A percentile compares a stretch with the other conserved stretches of the same genome.
These are phyloP conservation scores for Isoetes engelmannii DNA, from an alignment of 83 land plant genomes.

Conservation along the genomic window DNA sequence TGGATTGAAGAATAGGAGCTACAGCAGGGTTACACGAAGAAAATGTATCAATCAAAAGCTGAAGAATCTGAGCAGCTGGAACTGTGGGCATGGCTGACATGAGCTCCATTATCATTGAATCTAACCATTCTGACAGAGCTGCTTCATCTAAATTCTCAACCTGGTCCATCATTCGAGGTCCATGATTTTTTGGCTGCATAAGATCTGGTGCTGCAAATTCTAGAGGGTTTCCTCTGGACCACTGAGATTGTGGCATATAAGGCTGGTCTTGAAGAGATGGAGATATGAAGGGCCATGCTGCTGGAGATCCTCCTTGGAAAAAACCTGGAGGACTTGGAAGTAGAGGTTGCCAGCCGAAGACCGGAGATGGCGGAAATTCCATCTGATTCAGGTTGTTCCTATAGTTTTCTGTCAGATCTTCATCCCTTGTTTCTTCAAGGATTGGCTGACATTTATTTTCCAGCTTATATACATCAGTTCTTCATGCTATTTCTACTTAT, in stretches of 20 bases:
- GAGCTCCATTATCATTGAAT: neutral
- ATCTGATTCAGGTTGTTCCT: neutral
- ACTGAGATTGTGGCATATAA: neutral
- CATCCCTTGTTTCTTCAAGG: no score
- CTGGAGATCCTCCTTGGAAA: constrained; percentile 2
- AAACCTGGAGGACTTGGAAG: constrained; percentile 2
- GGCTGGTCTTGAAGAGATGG: neutral
- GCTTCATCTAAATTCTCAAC: neutral
- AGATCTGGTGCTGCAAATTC: neutral
- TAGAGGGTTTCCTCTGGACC: neutral
- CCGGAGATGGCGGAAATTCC: constrained; percentile 9
- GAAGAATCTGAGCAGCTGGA: constrained; percentile 1
- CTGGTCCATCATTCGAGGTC: neutral
- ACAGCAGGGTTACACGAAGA: constrained; percentile 3
- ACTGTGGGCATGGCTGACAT: neutral
- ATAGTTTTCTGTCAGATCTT: no score
- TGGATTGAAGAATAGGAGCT: constrained; percentile 2
- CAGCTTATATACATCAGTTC: no score
- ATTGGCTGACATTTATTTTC: no score
- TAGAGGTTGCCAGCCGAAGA: neutral
- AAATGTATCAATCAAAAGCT: neutral
- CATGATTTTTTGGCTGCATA: neutral
- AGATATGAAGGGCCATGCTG: neutral
- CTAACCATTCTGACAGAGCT: constrained; percentile 3
- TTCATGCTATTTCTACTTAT: no score